A percentile compares a stretch with the other conserved stretches of the same genome.
Conservation (phyloP, 2,329 filamentous ascomycete species). For the Cladosporium sp. region DNA sequence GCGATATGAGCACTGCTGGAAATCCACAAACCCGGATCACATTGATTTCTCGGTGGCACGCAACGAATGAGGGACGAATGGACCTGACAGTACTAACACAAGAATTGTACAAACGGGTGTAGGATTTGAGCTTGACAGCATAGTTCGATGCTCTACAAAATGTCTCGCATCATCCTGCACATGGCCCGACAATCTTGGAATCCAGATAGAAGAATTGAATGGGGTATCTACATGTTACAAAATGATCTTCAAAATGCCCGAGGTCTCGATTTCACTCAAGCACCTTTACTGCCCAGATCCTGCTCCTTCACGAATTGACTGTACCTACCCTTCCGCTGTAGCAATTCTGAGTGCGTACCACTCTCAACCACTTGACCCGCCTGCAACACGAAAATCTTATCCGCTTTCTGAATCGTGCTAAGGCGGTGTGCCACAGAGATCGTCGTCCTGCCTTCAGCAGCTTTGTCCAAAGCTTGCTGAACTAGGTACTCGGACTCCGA, state of each 20-base stretch:
- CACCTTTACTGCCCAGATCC: slow-evolving; percentile 6
- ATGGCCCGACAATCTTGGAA: no score
- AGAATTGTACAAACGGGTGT: no score
- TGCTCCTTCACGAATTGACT: slow-evolving; percentile 17
- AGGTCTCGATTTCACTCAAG: not conserved
- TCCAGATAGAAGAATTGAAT: not conserved
- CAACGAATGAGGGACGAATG: no score
- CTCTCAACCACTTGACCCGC: slow-evolving; percentile 42
- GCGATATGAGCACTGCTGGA: no score
- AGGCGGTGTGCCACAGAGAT: slow-evolving; percentile 47
- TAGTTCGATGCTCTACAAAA: no score
- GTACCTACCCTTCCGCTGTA: slow-evolving; percentile 43
- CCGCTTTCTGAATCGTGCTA: slow-evolving; percentile 42
- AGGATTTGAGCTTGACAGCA: no score
- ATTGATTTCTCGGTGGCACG: no score
- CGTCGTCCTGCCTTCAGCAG: slow-evolving; percentile 37
- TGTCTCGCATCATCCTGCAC: no score
- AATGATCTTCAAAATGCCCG: not conserved
- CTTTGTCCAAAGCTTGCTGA: slow-evolving; percentile 36
- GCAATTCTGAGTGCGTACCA: slow-evolving; percentile 39
- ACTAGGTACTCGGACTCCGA: slow-evolving; percentile 29
- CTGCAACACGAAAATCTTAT: slow-evolving; percentile 45
- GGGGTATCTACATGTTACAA: not conserved
- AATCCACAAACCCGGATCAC: no score
- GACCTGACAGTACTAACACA: no score